Conservation (phyloP, 2,329 filamentous ascomycete genomes). For the Paecilomyces dactylethromorphus region DNA sequence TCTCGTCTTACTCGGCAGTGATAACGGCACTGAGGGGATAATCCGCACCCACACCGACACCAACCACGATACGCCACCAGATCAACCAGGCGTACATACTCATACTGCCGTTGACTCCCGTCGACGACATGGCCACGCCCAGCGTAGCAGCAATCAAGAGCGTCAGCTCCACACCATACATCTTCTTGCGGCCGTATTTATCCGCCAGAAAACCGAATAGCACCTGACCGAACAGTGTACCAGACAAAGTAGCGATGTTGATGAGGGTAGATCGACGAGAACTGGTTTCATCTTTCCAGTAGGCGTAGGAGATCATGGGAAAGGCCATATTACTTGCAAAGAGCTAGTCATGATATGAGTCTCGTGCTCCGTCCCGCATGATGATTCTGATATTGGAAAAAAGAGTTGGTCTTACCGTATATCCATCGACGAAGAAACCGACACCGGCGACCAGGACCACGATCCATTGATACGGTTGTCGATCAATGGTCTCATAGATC, state of each 20-base stretch:
- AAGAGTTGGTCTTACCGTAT: constrained; percentile 22
- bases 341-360: constrained; percentile 20
- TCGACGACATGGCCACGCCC: constrained; percentile 41
- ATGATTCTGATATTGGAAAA: not conserved
- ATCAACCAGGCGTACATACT: constrained; percentile 40
- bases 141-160: constrained; percentile 42
- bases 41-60: constrained; percentile 58
- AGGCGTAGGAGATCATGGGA: constrained; percentile 43
- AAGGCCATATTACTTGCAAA: constrained; percentile 47
- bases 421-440: constrained; percentile 46
- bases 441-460: constrained; percentile 42
- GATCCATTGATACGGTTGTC: constrained; percentile 36
- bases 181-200: constrained; percentile 42
- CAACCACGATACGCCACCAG: constrained; percentile 43
- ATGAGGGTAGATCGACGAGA: constrained; percentile 32
- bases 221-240: constrained; percentile 43
- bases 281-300: constrained; percentile 36
- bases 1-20: constrained; percentile 53
- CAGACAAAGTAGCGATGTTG: constrained; percentile 41
- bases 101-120: constrained; percentile 38
- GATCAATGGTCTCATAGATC: constrained; percentile 40
- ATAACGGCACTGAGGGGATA: constrained; percentile 64
- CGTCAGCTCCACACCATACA: constrained; percentile 46
- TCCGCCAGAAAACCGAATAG: constrained; percentile 43
- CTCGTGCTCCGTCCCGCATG: not conserved